Evolutionary conservation across 2,329 filamentous ascomycete species (phyloP).

Genomic region (Ophiocordyceps camponoti-rufipedis): DNA sequence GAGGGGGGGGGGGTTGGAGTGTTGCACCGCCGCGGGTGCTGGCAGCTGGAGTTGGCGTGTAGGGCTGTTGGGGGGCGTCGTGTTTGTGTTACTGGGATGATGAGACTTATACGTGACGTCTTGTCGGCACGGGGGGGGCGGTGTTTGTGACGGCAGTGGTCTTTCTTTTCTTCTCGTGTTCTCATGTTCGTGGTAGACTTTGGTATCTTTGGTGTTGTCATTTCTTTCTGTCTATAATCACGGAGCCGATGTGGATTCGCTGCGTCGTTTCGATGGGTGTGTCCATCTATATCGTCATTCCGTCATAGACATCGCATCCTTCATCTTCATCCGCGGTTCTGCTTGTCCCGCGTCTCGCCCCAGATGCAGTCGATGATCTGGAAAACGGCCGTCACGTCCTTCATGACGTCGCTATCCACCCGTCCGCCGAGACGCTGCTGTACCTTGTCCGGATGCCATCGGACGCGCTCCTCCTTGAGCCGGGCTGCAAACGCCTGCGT

Average conservation of each 20-base stretch:
- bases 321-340: background rate
- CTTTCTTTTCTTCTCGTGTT: background rate
- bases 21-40: too few relatives aligned
- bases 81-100: background rate
- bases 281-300: too few relatives aligned
- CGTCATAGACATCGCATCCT: background rate
- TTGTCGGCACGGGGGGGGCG: too few relatives aligned
- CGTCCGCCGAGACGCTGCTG: constrained; percentile 68
- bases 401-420: constrained; percentile 55
- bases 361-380: constrained; percentile 76
- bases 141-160: too few relatives aligned
- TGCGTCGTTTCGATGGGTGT: too few relatives aligned
- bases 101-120: background rate
- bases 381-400: constrained; percentile 74
- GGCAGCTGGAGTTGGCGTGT: too few relatives aligned
- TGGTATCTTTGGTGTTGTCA: too few relatives aligned
- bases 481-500: constrained; percentile 25
- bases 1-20: background rate
- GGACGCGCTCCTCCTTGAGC: constrained; percentile 70
- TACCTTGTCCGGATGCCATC: constrained; percentile 97
- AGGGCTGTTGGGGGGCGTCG: too few relatives aligned
- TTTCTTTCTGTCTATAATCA: too few relatives aligned
- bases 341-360: constrained; percentile 34
- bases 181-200: background rate
- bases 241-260: too few relatives aligned